phyloP scores from a whole-genome alignment of 495 filamentous ascomycete genomes.

The Tirmania nivea region DNA sequence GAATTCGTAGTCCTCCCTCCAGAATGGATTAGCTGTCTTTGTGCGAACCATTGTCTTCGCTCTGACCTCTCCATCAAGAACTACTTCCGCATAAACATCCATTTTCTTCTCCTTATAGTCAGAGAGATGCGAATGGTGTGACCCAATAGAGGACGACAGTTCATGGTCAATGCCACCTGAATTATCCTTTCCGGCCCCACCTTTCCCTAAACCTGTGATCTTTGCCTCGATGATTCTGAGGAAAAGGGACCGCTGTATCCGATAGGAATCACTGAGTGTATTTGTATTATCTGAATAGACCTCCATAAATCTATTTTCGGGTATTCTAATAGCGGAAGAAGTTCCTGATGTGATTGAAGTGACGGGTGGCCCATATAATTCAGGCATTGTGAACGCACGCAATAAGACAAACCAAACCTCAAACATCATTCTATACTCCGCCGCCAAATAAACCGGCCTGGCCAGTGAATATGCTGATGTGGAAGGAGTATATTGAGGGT shows the following conservation, averaged over 20 bases:
- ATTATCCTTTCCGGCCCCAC: slow-evolving; percentile 1
- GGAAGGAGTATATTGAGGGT: slow-evolving; percentile 52
- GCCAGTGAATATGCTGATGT: slow-evolving; percentile 40
- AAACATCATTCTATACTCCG: slow-evolving; percentile 48
- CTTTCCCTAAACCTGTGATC: slow-evolving; percentile 18
- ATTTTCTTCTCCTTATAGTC: slow-evolving; percentile 5
- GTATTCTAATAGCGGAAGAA: neutral
- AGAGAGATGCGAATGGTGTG: neutral
- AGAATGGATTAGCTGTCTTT: slow-evolving; percentile 71
- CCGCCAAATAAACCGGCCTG: slow-evolving; percentile 57
- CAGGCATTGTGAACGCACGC: slow-evolving; percentile 79
- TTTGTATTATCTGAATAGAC: slow-evolving; percentile 3
- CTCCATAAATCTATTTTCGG: slow-evolving; percentile 2
- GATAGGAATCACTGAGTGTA: slow-evolving; percentile 23
- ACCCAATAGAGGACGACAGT: neutral
- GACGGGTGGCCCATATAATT: slow-evolving; percentile 50
- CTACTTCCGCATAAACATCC: slow-evolving; percentile 76
- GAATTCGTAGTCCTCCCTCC: slow-evolving; percentile 84
- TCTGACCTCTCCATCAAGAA: slow-evolving; percentile 72
- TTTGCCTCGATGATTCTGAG: slow-evolving; percentile 38
- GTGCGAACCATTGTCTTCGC: slow-evolving; percentile 65
- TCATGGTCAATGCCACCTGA: neutral
- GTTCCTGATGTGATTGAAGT: neutral
- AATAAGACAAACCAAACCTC: slow-evolving; percentile 95
- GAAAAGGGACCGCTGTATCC: slow-evolving; percentile 36